Evolutionary conservation across 345 rosid genomes (phyloP), one percentile per base, ranked within the genome.

Genomic region (Dipteronia sinensis): DNA sequence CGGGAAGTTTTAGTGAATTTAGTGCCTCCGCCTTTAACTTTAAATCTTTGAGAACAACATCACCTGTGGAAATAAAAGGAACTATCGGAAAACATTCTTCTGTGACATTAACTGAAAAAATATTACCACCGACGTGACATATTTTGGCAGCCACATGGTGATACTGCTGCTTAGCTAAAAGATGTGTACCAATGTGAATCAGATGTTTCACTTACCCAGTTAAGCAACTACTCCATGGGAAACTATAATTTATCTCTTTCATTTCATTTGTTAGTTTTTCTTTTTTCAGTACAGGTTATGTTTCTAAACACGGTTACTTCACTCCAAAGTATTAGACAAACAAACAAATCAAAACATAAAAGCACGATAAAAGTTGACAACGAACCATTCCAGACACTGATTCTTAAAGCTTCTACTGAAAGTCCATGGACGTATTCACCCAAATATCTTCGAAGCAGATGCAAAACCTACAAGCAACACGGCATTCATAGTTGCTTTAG

Each of bases 311-410:
- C 6, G 44, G 4, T 53, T 55, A 55, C 40, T 15, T 56, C 65
- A 71, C 9, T 71, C 53, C n/a, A 20, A 53, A 29, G 4, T 29
- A 55, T 31, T 71, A 55, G 40, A 25, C 51, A 56, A 58, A 53
- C 6, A 69, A 31, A 64, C 2, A 75, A 53, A 58, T 44, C 38
- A 56, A 10, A 67, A 16, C 5, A 5, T 16, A 20, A 29, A 72
- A 65, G 61, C 13, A 62, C 13, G n/a, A 17, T 10, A 38, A 65
- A 49, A 58, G 74, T 34, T 49, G 7, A 76, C 72, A 53, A 65
- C 83, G 20, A 80, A 96, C 99, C 99, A 88, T 92, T 96, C 99
- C 99, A 96, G 72, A 96, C 98, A 83, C 99, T 94, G 85, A 96
- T 96, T 79, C 95, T 82, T 84, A 96, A 80, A 78, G 98, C 97